Base-by-base conservation (phyloP, 352 stramenopile species). In the Phytophthora foliorum region DNA sequence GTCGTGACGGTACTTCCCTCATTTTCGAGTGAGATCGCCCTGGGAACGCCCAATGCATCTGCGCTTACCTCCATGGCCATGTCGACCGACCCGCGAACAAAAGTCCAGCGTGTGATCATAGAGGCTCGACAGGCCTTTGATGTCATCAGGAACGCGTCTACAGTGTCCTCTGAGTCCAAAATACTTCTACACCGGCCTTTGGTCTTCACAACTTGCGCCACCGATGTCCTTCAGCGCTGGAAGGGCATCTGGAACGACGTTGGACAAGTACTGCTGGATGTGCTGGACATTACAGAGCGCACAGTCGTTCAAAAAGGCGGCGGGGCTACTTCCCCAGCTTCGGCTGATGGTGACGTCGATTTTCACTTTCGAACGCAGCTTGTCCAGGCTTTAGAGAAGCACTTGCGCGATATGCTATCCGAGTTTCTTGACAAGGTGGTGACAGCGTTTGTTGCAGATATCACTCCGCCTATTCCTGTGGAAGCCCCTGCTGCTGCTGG, bases 121-220 rank as follows among this genome's bases (percentile, higher is more conserved):
- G 82, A 92, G 53, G 84, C 81, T 10, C 72, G 72, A 36, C 59
- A 69, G 5, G 79, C 72, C 5, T 91, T 89, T 61, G 79, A 90
- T 55, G 67, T 84, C 32, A 81, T 89, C 48, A 76, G 72, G 52
- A 90, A 89, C 46, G 78, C 82, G 21, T 93, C 84, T 0, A 89
- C 87, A 65, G 66, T 91, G 29, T 89, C 82, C 8, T 93, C 84
- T 13, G 84, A 91, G 69, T 90, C 82, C 27, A 89, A 89, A 39
- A 82, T 93, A 39, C 69, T 85, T 29, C 50, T 93, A 14, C 69
- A 80, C 46, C 73, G 81, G 0, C 71, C 84, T 1, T 45, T 75
- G 0, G 80, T 93, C 2, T 75, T 91, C 17, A 87, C 81, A 19
- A 71, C 45, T 16, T 90, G 79, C 57, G 66, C 66, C 16, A 57